phyloP scores from a whole-genome alignment of 768 basidiomycete genomes.

The Stropharia rugosoannulata region DNA sequence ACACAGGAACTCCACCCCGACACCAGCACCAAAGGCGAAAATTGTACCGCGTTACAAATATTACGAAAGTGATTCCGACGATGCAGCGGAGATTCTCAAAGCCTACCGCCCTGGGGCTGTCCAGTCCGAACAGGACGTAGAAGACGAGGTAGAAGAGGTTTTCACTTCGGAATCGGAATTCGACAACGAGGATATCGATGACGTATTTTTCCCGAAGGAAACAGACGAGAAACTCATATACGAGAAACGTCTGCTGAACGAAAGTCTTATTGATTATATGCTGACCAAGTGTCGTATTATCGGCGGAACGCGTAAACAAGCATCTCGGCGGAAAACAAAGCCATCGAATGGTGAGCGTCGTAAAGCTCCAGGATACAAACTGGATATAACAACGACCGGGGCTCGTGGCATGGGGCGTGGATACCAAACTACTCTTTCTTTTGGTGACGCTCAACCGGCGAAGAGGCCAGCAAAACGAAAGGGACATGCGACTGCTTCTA shows the following conservation, averaged over 20 bases:
- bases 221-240: constrained; percentile 2
- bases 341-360: background rate
- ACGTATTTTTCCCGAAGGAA: constrained; percentile 4
- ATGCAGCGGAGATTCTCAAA: constrained; percentile 11
- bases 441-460: constrained; percentile 17
- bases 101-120: constrained; percentile 3
- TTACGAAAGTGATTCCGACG: constrained; percentile 26
- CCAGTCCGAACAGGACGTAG: background rate
- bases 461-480: constrained; percentile 2
- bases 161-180: constrained; percentile 10
- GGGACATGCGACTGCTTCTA: background rate
- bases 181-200: constrained; percentile 15
- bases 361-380: constrained; percentile 15
- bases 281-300: constrained; percentile 40
- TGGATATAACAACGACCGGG: constrained; percentile 39
- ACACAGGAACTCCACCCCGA: constrained; percentile 19
- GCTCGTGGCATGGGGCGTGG: constrained; percentile 30
- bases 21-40: constrained; percentile 3
- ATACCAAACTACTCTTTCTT: constrained; percentile 40
- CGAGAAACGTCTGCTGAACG: constrained; percentile 29
- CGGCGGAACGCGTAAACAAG: constrained; percentile 12
- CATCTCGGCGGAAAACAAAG: background rate
- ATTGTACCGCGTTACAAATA: constrained; percentile 19
- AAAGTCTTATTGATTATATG: constrained; percentile 71
- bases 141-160: background rate